Evolutionary conservation across 257 asterid species (phyloP).

Genomic region (Echium plantagineum): DNA sequence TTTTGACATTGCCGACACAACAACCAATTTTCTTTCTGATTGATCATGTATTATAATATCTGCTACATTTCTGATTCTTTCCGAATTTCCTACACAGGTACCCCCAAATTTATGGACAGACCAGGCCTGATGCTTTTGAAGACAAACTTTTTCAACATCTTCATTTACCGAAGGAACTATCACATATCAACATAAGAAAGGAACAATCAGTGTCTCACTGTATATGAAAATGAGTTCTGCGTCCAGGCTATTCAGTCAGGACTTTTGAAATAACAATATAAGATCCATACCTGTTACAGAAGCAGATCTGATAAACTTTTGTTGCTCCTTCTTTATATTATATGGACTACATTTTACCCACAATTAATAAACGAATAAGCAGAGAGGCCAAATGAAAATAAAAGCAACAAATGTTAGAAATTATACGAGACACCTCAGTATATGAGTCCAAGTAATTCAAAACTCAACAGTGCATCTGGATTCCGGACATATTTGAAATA

Average conservation of each 20-base stretch:
- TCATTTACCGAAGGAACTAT: slow-evolving; percentile 43
- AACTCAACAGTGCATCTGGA: too few species aligned
- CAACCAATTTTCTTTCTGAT: slow-evolving; percentile 70
- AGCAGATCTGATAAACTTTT: not conserved
- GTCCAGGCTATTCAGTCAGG: not conserved
- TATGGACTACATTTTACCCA: not conserved
- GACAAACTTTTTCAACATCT: slow-evolving; percentile 37
- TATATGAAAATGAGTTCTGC: not conserved
- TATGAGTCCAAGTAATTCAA: too few species aligned
- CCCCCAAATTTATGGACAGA: slow-evolving; percentile 96
- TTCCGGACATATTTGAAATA: too few species aligned
- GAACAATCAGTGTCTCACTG: not conserved
- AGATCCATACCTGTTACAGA: not conserved
- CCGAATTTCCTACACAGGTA: slow-evolving; percentile 89
- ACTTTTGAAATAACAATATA: not conserved
- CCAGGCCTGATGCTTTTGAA: slow-evolving; percentile 85
- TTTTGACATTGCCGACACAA: slow-evolving; percentile 96
- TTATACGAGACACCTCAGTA: too few species aligned
- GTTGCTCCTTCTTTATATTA: not conserved
- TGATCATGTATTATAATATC: slow-evolving; percentile 58
- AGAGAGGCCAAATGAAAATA: not conserved
- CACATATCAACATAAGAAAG: not conserved
- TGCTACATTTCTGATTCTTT: slow-evolving; percentile 78
- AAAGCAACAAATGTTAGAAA: too few species aligned
- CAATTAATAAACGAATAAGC: too few species aligned